Conservation (phyloP, 345 rosid species). For the Camelina laxa region DNA sequence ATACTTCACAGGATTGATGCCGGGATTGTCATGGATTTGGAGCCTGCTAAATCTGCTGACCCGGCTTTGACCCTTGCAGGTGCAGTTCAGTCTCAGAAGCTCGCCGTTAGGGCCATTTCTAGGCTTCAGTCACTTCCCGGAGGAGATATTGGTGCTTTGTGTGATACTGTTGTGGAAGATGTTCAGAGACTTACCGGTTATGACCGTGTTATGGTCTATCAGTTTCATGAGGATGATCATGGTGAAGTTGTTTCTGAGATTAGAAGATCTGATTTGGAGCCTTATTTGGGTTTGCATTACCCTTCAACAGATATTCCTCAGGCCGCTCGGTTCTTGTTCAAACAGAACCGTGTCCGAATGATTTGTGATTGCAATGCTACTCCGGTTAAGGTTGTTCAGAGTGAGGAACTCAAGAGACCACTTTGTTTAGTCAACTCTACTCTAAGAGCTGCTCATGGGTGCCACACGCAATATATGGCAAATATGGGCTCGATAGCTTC, state of each 20-base stretch:
- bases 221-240: conserved; percentile 87
- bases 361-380: conserved; percentile 76
- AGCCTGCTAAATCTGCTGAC: conserved; percentile 69
- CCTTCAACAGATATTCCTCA: conserved; percentile 93
- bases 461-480: conserved; percentile 77
- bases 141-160: conserved; percentile 76
- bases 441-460: conserved; percentile 69
- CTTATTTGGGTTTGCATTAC: conserved; percentile 86
- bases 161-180: conserved; percentile 89
- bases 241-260: conserved; percentile 91
- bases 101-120: conserved; percentile 77
- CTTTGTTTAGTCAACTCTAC: conserved; percentile 83
- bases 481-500: conserved; percentile 92
- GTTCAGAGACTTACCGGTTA: conserved; percentile 81
- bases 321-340: conserved; percentile 82
- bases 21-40: conserved; percentile 83
- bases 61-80: conserved; percentile 73
- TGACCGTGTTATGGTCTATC: conserved; percentile 89
- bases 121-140: conserved; percentile 86
- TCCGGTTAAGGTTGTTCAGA: conserved; percentile 66
- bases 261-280: conserved; percentile 81
- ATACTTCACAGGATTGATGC: conserved; percentile 77
- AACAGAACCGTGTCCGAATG: conserved; percentile 79
- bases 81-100: conserved; percentile 86
- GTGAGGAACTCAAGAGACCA: conserved; percentile 67